Evolutionary conservation across 176 grass and related monocot species (phyloP).

Genomic region (Lolium rigidum): DNA sequence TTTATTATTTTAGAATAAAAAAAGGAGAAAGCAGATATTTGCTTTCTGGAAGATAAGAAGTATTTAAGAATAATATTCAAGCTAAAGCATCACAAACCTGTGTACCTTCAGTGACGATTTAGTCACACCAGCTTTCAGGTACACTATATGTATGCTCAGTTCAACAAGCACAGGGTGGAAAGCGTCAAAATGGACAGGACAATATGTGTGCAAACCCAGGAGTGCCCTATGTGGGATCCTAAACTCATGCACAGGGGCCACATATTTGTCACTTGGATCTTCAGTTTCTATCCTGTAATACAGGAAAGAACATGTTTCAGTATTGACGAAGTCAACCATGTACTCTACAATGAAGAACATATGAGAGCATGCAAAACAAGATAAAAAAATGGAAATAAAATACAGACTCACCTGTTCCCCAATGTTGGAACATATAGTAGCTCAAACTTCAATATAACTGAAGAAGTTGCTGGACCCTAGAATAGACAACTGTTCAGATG

Average conservation of each 20-base stretch:
- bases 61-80: constrained; percentile 38
- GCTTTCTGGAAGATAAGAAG: background rate
- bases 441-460: constrained; percentile 90
- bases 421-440: constrained; percentile 68
- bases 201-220: constrained; percentile 85
- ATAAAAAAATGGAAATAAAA: constrained; percentile 17
- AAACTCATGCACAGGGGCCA: constrained; percentile 81
- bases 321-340: constrained; percentile 7
- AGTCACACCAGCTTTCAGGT: constrained; percentile 69
- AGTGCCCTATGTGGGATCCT: constrained; percentile 87
- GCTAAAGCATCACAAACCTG: constrained; percentile 77
- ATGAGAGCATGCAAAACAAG: background rate
- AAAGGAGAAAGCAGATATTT: background rate
- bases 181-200: constrained; percentile 91
- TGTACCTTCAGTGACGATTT: constrained; percentile 72
- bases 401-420: constrained; percentile 56
- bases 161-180: constrained; percentile 90
- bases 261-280: constrained; percentile 63
- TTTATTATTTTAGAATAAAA: constrained; percentile 30
- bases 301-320: constrained; percentile 44
- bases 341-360: constrained; percentile 1
- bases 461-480: constrained; percentile 72
- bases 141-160: constrained; percentile 81
- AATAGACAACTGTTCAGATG: constrained; percentile 35
- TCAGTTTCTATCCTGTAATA: constrained; percentile 66